Evolutionary conservation across 768 basidiomycete genomes (phyloP).

Genomic region (Cystobasidiopsis lactophilus): DNA sequence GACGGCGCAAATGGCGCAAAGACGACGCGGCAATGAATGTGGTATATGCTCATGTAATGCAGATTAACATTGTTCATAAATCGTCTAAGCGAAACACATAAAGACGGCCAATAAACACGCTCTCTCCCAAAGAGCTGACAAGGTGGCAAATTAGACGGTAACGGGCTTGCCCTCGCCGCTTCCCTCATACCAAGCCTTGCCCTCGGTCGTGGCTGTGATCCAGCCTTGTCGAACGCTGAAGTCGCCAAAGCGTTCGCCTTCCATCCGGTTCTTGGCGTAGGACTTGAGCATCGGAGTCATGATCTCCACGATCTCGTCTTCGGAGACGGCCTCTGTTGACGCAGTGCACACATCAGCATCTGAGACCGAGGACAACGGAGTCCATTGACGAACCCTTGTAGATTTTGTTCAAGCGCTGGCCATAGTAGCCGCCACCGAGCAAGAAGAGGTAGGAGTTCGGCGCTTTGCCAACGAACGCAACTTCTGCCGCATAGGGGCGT

Average conservation of each 20-base stretch:
- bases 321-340: conserved; percentile 19
- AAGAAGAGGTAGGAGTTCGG: conserved; percentile 82
- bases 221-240: conserved; percentile 47
- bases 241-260: conserved; percentile 86
- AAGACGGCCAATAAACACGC: too few species aligned
- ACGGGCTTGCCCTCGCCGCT: neutral
- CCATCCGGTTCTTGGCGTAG: conserved; percentile 64
- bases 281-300: conserved; percentile 80
- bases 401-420: conserved; percentile 87
- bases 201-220: neutral
- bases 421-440: conserved; percentile 83
- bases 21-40: too few species aligned
- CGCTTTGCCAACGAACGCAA: conserved; percentile 71
- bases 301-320: conserved; percentile 38
- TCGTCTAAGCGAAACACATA: too few species aligned
- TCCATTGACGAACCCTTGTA: conserved; percentile 35
- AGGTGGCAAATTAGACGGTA: too few species aligned
- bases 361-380: too few species aligned
- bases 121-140: too few species aligned
- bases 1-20: too few species aligned
- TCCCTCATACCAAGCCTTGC: neutral
- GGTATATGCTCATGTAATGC: too few species aligned
- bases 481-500: conserved; percentile 78
- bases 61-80: too few species aligned
- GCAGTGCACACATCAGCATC: neutral